Conservation (phyloP, 2,329 filamentous ascomycete genomes). For the Keithomyces neogunnii region DNA sequence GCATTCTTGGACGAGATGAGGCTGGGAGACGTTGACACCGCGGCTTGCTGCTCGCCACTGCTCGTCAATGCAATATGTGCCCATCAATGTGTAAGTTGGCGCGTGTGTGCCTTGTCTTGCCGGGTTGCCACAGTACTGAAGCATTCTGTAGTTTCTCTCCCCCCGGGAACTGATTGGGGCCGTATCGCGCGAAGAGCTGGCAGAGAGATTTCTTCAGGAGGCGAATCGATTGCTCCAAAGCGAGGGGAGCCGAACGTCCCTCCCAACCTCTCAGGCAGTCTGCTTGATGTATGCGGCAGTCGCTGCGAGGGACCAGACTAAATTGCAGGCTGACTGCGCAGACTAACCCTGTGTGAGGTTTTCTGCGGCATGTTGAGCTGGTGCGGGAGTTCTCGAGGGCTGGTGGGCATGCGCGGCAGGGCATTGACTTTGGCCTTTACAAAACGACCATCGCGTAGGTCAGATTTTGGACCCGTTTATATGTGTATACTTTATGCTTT, state of each 20-base stretch:
- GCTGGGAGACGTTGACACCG: background rate
- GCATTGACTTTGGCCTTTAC: no score
- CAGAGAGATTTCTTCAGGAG: slow-evolving; percentile 2
- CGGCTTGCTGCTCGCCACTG: slow-evolving; percentile 2
- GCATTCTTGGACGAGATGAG: slow-evolving; percentile 1
- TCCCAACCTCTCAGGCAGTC: slow-evolving; percentile 1
- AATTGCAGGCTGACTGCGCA: background rate
- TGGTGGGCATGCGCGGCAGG: no score
- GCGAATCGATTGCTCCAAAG: slow-evolving; percentile 3
- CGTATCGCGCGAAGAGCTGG: slow-evolving; percentile 1
- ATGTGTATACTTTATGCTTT: no score
- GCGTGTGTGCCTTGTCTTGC: background rate
- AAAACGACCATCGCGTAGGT: no score
- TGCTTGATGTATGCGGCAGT: slow-evolving; percentile 5
- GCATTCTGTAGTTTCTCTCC: background rate
- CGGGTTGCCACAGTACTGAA: background rate
- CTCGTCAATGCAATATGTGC: slow-evolving; percentile 7
- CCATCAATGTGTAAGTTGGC: slow-evolving; percentile 4
- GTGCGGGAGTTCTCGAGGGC: no score
- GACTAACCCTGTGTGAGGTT: no score
- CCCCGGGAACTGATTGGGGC: background rate
- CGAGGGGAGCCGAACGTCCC: background rate
- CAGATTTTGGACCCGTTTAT: no score
- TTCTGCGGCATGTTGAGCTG: no score
- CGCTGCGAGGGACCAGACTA: slow-evolving; percentile 4